Evolutionary conservation across 805 yeast genomes (phyloP), one percentile per base, ranked within the genome.

Genomic region (Candida quercuum): DNA sequence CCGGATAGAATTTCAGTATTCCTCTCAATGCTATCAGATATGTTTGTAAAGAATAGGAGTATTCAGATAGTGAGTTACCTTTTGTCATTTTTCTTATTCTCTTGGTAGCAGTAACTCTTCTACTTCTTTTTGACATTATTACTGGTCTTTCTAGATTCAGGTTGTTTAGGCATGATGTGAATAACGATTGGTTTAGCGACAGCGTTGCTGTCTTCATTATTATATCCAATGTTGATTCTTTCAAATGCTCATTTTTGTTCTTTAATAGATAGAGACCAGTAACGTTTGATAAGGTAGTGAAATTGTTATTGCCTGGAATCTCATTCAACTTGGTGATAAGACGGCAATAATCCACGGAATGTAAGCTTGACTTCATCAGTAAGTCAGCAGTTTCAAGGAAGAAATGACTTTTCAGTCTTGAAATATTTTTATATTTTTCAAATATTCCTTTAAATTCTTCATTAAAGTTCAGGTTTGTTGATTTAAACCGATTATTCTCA

Each of bases 11-110:
- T 11, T 20, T 28, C 7, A 37, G 5, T 14, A 43, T 20, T 3
- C 45, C 45, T 13, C 38, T 20, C 5, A 43, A 20, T 5, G 43
- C 43, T 13, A 7, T 15, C 8, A 30, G 15, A 18, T 31, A 33
- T 7, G 38, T 28, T 13, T 34, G 22, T 11, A 42, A 19, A 8
- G 46, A 42, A 20, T 28, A 37, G 3, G 43, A 26, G 15, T 28
- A 32, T 2, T 21, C 22, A 9, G 7, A 30, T 5, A 37, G 14
- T 7, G 33, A 14, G 5, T 13, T 14, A 4, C 42, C 39, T 24
- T 20, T 24, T 11, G 40, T 5, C 15, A 42, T 35, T 2, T 19
- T 22, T 31, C 35, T 35, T 3, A 43, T 19, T 25, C 28, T 14
- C 21, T 29, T 28, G 8, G 33, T 34, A 5, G 41, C 39, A 10